phyloP scores from a whole-genome alignment of 2,329 filamentous ascomycete genomes.

The Fusarium equiseti region DNA sequence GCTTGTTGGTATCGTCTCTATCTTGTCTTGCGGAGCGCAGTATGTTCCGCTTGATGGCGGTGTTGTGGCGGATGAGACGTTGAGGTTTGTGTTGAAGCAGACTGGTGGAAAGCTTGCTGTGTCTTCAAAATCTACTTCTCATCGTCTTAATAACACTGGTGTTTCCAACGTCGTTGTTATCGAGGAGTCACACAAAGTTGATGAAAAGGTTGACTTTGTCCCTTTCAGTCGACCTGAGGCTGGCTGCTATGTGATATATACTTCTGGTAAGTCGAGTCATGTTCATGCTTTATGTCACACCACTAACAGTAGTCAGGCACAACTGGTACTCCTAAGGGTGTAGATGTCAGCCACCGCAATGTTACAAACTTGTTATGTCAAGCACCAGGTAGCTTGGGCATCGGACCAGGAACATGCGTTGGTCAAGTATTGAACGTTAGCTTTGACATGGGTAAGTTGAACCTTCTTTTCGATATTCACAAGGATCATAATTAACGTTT shows the following conservation, averaged over 20 bases:
- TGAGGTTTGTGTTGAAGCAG: slow-evolving; percentile 63
- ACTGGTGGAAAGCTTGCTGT: slow-evolving; percentile 58
- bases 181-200: slow-evolving; percentile 39
- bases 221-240: slow-evolving; percentile 37
- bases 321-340: slow-evolving; percentile 69
- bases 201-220: not conserved
- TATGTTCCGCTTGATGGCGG: slow-evolving; percentile 71
- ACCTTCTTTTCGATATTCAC: not conserved
- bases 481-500: not conserved
- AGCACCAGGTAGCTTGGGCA: slow-evolving; percentile 63
- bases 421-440: slow-evolving; percentile 68
- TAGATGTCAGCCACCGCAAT: slow-evolving; percentile 67
- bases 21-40: slow-evolving; percentile 67
- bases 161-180: slow-evolving; percentile 47
- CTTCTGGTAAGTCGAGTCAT: slow-evolving; percentile 57
- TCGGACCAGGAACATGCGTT: slow-evolving; percentile 63
- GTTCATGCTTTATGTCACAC: fast-evolving
- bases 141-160: slow-evolving; percentile 42
- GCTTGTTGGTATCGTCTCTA: slow-evolving; percentile 67
- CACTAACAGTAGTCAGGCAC: slow-evolving; percentile 53
- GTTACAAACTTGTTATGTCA: slow-evolving; percentile 66
- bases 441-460: slow-evolving; percentile 69
- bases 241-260: slow-evolving; percentile 66
- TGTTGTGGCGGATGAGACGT: slow-evolving; percentile 61
- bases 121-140: slow-evolving; percentile 55